Evolutionary conservation across 768 basidiomycete species (phyloP).

Genomic region (Lactarius sanguifluus): DNA sequence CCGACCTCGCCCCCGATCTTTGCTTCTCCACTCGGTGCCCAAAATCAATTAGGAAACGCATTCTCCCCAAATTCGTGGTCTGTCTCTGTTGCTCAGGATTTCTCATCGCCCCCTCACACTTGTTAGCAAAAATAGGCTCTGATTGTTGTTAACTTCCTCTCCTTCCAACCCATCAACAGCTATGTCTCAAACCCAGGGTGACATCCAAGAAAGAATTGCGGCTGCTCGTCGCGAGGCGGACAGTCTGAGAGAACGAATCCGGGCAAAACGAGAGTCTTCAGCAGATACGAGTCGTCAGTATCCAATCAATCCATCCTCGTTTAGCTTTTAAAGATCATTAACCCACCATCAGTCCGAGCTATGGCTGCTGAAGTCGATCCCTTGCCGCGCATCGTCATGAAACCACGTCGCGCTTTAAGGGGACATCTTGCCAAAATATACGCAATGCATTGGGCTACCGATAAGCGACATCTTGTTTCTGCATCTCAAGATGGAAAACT

Average conservation of each 20-base stretch:
- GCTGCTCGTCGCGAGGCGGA: conserved; percentile 97
- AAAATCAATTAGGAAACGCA: conserved; percentile 21
- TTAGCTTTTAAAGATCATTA: conserved; percentile 27
- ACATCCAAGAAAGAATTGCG: conserved; percentile 91
- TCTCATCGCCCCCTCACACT: conserved; percentile 10
- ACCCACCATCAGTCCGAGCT: conserved; percentile 70
- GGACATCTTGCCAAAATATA: conserved; percentile 99
- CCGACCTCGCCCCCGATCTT: not conserved
- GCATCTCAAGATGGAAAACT: conserved; percentile 99
- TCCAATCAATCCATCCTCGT: conserved; percentile 10
- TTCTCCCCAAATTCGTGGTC: conserved; percentile 7
- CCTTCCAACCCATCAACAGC: conserved; percentile 22
- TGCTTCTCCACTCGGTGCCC: not conserved
- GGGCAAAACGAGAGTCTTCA: conserved; percentile 92
- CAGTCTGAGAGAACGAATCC: conserved; percentile 97
- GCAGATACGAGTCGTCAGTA: conserved; percentile 94
- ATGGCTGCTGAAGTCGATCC: conserved; percentile 98
- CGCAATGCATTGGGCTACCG: conserved; percentile 99
- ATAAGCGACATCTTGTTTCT: conserved; percentile 95
- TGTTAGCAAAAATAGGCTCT: conserved; percentile 6
- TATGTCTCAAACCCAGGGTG: conserved; percentile 81
- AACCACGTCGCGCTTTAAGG: conserved; percentile 89
- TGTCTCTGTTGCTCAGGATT: conserved; percentile 4
- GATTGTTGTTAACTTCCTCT: conserved; percentile 4
- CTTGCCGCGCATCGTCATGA: conserved; percentile 95